Evolutionary conservation across 805 yeast species (phyloP).

Genomic region (Nakazawaea ernobii): DNA sequence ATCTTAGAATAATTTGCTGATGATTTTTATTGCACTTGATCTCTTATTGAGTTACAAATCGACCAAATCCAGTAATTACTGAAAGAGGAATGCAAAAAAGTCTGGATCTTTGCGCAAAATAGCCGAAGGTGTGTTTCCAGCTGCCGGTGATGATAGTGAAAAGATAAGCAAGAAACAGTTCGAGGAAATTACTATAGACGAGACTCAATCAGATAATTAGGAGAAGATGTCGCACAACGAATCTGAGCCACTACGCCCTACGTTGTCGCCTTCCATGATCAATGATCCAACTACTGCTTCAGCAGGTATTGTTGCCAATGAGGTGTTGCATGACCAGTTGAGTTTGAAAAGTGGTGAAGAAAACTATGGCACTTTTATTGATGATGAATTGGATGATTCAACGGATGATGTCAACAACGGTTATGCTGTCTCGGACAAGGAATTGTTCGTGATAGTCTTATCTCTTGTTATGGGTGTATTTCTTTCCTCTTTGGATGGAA

Average conservation of each 20-base stretch:
- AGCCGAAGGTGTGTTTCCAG: no score
- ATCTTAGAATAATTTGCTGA: no score
- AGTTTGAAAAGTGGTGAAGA: neutral
- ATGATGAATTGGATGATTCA: neutral
- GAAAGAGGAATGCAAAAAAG: no score
- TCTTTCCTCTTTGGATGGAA: slow-evolving; percentile 61
- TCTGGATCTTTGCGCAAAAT: no score
- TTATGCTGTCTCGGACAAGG: slow-evolving; percentile 7
- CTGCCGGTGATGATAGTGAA: no score
- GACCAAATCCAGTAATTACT: no score
- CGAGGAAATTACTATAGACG: neutral
- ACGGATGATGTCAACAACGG: neutral
- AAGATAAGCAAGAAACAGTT: neutral
- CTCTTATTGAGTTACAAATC: no score
- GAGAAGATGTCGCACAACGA: neutral
- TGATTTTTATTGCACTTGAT: no score
- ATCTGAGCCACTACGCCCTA: neutral
- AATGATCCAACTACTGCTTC: slow-evolving; percentile 14
- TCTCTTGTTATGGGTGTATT: slow-evolving; percentile 28
- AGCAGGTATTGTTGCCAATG: slow-evolving; percentile 16
- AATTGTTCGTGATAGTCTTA: slow-evolving; percentile 3
- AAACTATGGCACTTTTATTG: slow-evolving; percentile 5
- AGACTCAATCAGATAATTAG: neutral
- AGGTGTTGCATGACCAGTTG: slow-evolving; percentile 11
- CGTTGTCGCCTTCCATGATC: slow-evolving; percentile 7